Percentiles rank a stretch among this genome's conserved stretches.
Conservation (phyloP, 1,139 yeast genomes). For the Protomyces gravidus region DNA sequence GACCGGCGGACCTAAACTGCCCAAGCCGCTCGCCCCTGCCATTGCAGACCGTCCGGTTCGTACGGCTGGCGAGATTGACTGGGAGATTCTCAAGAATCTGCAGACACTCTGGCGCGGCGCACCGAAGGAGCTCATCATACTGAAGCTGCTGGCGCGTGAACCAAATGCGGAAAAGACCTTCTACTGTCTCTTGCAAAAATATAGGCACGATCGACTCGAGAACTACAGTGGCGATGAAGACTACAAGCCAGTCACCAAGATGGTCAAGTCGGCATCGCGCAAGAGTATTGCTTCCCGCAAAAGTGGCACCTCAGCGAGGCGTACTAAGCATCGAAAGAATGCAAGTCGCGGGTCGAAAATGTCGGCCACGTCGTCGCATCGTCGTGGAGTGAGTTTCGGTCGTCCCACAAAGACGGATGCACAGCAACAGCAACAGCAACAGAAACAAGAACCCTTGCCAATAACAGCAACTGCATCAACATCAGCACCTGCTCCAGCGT, state of each 20-base stretch:
- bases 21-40: conserved; percentile 33
- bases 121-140: conserved; percentile 55
- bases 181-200: conserved; percentile 74
- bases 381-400: conserved; percentile 20
- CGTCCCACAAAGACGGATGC: neutral
- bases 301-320: conserved; percentile 15
- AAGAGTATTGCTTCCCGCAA: conserved; percentile 16
- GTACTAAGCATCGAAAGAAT: conserved; percentile 21
- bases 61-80: conserved; percentile 61
- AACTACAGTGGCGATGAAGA: conserved; percentile 30
- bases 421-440: neutral
- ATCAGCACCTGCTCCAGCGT: neutral
- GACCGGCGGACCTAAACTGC: conserved; percentile 33
- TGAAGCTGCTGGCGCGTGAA: conserved; percentile 54
- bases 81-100: conserved; percentile 75
- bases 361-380: conserved; percentile 18
- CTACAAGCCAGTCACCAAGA: conserved; percentile 11
- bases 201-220: conserved; percentile 67
- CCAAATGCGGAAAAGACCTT: conserved; percentile 84
- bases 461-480: neutral
- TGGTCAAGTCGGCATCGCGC: conserved; percentile 22
- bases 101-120: conserved; percentile 91
- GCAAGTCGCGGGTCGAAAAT: conserved; percentile 13
- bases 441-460: conserved; percentile 2
- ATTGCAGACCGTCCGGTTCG: conserved; percentile 46